Base-by-base conservation (phyloP, 306 rosid species). In the Vigna nakashimae region DNA sequence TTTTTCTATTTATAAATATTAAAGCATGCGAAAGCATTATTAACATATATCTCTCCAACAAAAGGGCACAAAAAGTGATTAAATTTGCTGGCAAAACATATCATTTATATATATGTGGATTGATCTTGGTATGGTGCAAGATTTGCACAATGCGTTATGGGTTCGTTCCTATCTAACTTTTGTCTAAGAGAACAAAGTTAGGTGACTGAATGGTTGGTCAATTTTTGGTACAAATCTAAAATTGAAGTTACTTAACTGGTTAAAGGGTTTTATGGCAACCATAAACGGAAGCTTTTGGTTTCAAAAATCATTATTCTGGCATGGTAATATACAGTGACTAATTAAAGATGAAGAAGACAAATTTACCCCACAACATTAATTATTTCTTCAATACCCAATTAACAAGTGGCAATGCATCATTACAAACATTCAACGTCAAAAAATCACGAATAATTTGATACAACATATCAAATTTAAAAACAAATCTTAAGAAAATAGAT, bases 211-310 rank as follows among this genome's bases (percentile, higher is more conserved):
- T 70, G 65, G 72, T 50, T 40, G 20, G 56, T 50, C 45, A 60
- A 69, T 69, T 59, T 59, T 59, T 59, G 69, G 63, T 32, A 59
- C 43, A 45, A 67, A 42, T 46, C 51, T 69, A 74, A 75, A 75
- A 62, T 13, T 60, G 40, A 75, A 32, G 50, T 48, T 17, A 48
- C 71, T 62, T 30, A 40, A 20, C 40, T 38, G 18, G 52, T 55
- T 55, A 14, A 72, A 30, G 55, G 14, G 66, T 38, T 72, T 72
- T 72, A 43, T 20, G 40, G 42, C 3, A 52, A 12, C 51, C 49
- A 17, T 12, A 52, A 38, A 73, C n/a, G 56, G 45, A 59, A 77
- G 42, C 22, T 17, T 26, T 18, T 53, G 7, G 49, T 14, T 26
- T 8, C 38, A 11, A n/a, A 77, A 77, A 77, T 56, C 67, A 77